Base-by-base conservation (phyloP, 2,329 filamentous ascomycete genomes). In the Colletotrichum godetiae region DNA sequence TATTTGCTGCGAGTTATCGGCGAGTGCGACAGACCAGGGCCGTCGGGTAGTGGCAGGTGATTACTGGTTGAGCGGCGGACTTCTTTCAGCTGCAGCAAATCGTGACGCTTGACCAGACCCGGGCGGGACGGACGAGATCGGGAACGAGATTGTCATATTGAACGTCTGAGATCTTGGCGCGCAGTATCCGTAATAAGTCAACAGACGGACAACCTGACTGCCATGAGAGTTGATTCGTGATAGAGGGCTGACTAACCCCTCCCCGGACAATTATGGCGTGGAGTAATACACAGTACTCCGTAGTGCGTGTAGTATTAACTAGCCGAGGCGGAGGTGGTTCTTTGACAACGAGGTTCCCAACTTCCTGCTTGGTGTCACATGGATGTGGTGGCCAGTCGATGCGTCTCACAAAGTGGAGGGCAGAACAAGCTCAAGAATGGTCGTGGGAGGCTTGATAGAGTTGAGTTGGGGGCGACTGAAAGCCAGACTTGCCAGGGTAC, bases 1-100 rank as follows among this genome's bases (percentile, higher is more conserved):
- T 67, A 73, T 61, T 73, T 74, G 46, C 64, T 74, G 73, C 73
- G 42, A 70, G 69, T 29, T 74, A 49, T 68, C 69, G 64, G 69
- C 58, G 65, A 37, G 72, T 72, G 59, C 64, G 72, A 74, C 72
- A 57, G 42, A 68, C 68, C 68, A 64, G 59, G 61, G 56, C 57
- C 52, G 53, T 49, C 29, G 53, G 22, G 58, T 69, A 42, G 37
- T 57, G 37, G 46, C 53, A 68, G 65, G 63, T 63, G 58, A 63
- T 49, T 29, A 24, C 22, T 42, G 24, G 29, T 68, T 24, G 33
- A 31, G 35, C 56, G 52, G 58, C 42, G 52, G 59, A 64, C 52
- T 29, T 24, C 65, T 63, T 63, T 58, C 65, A 72, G 69, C 69
- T 72, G 33, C 37, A 53, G 46, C 53, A 33, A 22, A 46, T 35